phyloP scores from a whole-genome alignment of 495 filamentous ascomycete species.

The Hyaloscypha bicolor region DNA sequence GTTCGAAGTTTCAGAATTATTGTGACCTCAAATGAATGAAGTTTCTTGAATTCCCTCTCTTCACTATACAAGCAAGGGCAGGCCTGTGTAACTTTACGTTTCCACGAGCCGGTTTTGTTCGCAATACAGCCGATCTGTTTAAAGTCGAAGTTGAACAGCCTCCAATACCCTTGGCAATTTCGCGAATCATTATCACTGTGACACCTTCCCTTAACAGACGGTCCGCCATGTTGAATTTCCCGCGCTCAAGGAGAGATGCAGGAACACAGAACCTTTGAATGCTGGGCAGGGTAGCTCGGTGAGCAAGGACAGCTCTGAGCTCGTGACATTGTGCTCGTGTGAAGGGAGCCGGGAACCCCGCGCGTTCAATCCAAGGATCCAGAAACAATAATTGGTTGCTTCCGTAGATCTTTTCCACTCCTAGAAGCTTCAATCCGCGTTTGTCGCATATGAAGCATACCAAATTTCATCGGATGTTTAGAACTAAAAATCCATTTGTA shows the following conservation, averaged over 20 bases:
- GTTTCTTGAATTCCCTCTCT: too few species aligned
- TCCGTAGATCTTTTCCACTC: background rate
- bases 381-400: background rate
- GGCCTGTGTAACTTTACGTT: too few species aligned
- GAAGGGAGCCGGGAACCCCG: background rate
- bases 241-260: background rate
- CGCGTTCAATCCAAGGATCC: background rate
- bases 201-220: background rate
- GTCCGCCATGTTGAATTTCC: background rate
- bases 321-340: background rate
- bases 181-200: background rate
- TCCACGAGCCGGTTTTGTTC: too few species aligned
- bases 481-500: too few species aligned
- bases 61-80: too few species aligned
- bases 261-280: background rate
- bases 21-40: too few species aligned
- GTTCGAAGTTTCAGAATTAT: too few species aligned
- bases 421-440: background rate
- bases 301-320: background rate
- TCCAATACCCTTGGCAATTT: too few species aligned
- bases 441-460: too few species aligned
- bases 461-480: too few species aligned
- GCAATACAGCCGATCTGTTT: too few species aligned
- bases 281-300: background rate
- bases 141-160: too few species aligned